phyloP scores from a whole-genome alignment of 2,329 filamentous ascomycete species.

The Cladophialophora chaetospira region DNA sequence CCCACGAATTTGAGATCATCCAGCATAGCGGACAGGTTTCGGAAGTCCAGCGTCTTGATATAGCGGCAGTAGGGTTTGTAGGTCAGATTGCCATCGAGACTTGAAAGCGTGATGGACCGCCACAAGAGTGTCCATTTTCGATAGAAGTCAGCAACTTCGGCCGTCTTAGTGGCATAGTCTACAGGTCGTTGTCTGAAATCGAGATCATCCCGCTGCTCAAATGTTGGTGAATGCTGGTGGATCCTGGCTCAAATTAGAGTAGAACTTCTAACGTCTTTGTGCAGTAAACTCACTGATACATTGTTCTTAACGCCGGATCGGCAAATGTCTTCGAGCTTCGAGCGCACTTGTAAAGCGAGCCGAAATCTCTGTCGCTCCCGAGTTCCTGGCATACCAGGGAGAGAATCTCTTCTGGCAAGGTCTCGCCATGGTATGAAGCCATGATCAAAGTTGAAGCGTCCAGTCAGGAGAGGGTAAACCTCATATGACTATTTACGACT shows the following conservation, averaged over 20 bases:
- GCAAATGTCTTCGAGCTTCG: constrained; percentile 59
- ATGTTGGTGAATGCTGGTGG: constrained; percentile 30
- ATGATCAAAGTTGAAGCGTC: too few relatives aligned
- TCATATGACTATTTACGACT: too few relatives aligned
- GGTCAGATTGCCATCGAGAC: constrained; percentile 56
- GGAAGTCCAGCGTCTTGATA: constrained; percentile 64
- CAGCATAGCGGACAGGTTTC: constrained; percentile 62
- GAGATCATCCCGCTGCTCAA: constrained; percentile 32
- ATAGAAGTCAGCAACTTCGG: constrained; percentile 51
- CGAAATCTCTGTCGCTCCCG: constrained; percentile 57
- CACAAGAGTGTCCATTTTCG: constrained; percentile 66
- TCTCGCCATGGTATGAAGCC: constrained; percentile 15
- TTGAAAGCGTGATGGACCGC: constrained; percentile 69
- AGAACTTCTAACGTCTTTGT: neutral
- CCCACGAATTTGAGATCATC: constrained; percentile 61
- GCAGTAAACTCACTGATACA: constrained; percentile 60
- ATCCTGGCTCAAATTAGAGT: constrained; percentile 14
- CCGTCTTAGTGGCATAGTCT: constrained; percentile 28
- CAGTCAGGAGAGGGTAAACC: too few relatives aligned
- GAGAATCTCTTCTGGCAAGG: constrained; percentile 33
- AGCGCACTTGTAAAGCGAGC: constrained; percentile 62
- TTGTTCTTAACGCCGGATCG: constrained; percentile 59
- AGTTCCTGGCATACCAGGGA: constrained; percentile 59
- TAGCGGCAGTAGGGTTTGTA: constrained; percentile 70
- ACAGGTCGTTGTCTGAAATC: constrained; percentile 24